Evolutionary conservation across 768 basidiomycete genomes (phyloP).

Genomic region (Fomitopsis serialis): DNA sequence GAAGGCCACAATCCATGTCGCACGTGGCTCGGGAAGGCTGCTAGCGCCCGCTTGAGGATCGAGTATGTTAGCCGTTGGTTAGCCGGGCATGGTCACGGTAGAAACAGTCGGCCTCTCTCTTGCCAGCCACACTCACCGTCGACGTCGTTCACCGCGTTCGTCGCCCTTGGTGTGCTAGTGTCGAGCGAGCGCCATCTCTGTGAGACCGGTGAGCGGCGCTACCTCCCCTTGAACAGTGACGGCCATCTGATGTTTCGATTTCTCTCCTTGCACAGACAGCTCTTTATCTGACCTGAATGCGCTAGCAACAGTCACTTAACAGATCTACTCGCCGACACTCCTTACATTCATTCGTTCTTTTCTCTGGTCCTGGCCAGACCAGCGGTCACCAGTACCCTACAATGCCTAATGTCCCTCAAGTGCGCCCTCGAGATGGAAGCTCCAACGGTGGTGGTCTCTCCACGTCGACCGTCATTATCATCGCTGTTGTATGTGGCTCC

Average conservation of each 20-base stretch:
- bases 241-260: too few species aligned
- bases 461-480: conserved; percentile 37
- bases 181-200: too few species aligned
- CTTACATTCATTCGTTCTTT: conserved; percentile 1
- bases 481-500: conserved; percentile 41
- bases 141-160: neutral
- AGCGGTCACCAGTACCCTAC: neutral
- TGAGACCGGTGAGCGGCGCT: too few species aligned
- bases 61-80: neutral
- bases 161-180: too few species aligned
- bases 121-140: neutral
- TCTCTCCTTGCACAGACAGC: neutral
- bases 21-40: too few species aligned
- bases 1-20: too few species aligned
- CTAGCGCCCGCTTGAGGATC: too few species aligned
- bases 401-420: neutral
- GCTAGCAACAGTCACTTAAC: neutral
- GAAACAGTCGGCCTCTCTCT: neutral
- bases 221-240: too few species aligned
- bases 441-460: conserved; percentile 17
- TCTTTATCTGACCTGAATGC: neutral
- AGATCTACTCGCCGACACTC: conserved; percentile 1
- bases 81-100: neutral
- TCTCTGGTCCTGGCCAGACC: neutral
- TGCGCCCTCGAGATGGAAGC: neutral